Evolutionary conservation across 78 protist species (phyloP), one percentile per base, ranked within the genome.

Genomic region (Cyanophora paradoxa): DNA sequence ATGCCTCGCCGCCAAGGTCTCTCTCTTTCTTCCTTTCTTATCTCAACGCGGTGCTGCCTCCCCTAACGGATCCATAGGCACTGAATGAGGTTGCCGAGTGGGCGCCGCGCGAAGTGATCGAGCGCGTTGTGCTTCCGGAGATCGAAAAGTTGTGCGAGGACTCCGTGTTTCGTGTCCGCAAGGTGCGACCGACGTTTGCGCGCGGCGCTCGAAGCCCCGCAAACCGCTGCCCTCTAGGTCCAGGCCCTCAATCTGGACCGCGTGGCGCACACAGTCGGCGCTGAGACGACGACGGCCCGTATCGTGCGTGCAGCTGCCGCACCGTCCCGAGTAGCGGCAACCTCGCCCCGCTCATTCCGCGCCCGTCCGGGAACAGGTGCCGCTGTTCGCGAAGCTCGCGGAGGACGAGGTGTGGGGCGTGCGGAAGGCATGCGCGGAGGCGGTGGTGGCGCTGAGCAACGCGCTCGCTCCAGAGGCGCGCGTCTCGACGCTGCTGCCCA

Each of bases 401-500:
- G 0, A 6, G 24, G 88, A 84, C 65, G 66, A 52, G 34, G 46
- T 84, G 17, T 84, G 88, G 88, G 84, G 88, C 56, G 88, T 84
- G 46, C 78, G 88, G 33, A 84, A 84, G 72, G 84, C 88, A 16
- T 24, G 77, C 26, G 76, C 64, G 4, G 88, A 83, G 52, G 74
- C 66, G 20, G 48, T 83, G 19, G 64, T 76, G 20, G 28, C 31
- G 3, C 40, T 83, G 22, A 34, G 79, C 20, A 61, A 40, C 34
- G 74, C 59, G 65, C 24, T 82, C 26, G 58, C 88, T 8, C 69
- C 65, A 42, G 71, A 58, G n/a, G 81, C 50, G 58, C 80, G 85
- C 52, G 54, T 69, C 64, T 65, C 58, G 40, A 64, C 50, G 46
- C 71, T 83, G 78, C 65, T 16, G 33, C 19, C 50, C 22, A 64